phyloP scores from a whole-genome alignment of 2,329 filamentous ascomycete genomes.

The Trichoderma cornu-damae region DNA sequence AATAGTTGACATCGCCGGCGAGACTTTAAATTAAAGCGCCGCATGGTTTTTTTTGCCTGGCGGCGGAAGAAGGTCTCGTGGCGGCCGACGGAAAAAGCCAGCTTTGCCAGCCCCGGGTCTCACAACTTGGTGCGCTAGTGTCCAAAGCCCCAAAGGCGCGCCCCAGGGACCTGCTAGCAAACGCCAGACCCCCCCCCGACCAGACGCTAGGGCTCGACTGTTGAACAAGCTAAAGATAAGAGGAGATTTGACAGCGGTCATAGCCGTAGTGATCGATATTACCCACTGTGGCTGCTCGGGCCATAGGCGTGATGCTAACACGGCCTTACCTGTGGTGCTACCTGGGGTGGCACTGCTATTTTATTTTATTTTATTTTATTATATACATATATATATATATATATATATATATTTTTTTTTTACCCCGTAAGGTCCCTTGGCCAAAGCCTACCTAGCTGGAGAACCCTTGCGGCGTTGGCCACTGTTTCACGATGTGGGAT shows the following conservation, averaged over 20 bases:
- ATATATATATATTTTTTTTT: too few species aligned
- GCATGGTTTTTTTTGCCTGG: neutral
- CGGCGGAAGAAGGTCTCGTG: neutral
- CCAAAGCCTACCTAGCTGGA: neutral
- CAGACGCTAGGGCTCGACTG: neutral
- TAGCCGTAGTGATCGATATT: slow-evolving; percentile 7
- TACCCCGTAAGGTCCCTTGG: neutral
- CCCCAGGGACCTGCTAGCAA: neutral
- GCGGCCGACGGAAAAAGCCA: neutral
- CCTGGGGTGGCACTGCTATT: too few species aligned
- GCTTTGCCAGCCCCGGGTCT: too few species aligned
- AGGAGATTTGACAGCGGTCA: slow-evolving; percentile 3
- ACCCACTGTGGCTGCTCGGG: neutral
- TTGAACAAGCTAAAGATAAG: neutral
- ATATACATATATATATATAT: too few species aligned
- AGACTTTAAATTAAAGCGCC: neutral
- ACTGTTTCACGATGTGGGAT: neutral
- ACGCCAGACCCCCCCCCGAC: too few species aligned
- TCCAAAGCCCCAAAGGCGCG: too few species aligned
- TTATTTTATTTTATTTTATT: too few species aligned
- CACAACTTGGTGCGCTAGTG: too few species aligned
- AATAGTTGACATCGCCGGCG: too few species aligned
- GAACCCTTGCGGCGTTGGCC: too few species aligned
- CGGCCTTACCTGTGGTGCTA: neutral
- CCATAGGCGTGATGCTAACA: neutral